These are phyloP conservation scores for Fomes fomentarius DNA, from an alignment of 1,284 basidiomycete genomes.

Conservation along the genomic window DNA sequence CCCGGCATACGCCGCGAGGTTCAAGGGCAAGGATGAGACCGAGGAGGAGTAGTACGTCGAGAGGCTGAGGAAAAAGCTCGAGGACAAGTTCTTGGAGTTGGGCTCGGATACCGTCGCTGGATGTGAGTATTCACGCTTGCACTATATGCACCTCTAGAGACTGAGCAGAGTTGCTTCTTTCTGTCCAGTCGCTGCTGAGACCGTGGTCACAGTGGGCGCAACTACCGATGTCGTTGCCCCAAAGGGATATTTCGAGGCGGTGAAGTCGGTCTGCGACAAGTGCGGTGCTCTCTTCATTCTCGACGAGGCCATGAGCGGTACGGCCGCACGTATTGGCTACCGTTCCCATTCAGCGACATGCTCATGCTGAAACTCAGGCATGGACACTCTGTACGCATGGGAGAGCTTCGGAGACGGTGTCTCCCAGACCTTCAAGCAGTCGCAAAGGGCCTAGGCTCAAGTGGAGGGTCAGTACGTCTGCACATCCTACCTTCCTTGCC, in stretches of 20 bases:
- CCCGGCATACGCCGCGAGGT: constrained; percentile 83
- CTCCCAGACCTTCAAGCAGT: constrained; percentile 83
- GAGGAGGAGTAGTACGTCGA: constrained; percentile 81
- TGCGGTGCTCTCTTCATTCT: constrained; percentile 86
- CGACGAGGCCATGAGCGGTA: constrained; percentile 88
- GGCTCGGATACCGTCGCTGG: constrained; percentile 81
- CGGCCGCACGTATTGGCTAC: constrained; percentile 61
- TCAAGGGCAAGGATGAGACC: constrained; percentile 67
- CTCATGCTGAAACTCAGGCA: constrained; percentile 46
- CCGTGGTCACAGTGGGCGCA: constrained; percentile 84
- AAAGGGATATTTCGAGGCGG: constrained; percentile 80
- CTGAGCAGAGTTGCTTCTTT: too few relatives aligned
- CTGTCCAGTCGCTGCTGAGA: constrained; percentile 74
- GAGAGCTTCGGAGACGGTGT: constrained; percentile 77
- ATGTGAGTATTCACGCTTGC: constrained; percentile 48
- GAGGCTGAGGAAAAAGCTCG: constrained; percentile 75
- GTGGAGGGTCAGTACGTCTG: constrained; percentile 82
- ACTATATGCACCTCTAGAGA: too few relatives aligned
- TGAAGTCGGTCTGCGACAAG: constrained; percentile 87
- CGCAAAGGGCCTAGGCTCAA: constrained; percentile 85
- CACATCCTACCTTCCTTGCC: too few relatives aligned
- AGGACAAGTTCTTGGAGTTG: constrained; percentile 80
- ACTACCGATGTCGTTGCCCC: constrained; percentile 79
- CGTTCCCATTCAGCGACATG: too few relatives aligned
- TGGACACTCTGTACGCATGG: constrained; percentile 88